Evolutionary conservation across 768 basidiomycete genomes (phyloP).

Genomic region (Leucosporidium scottii): DNA sequence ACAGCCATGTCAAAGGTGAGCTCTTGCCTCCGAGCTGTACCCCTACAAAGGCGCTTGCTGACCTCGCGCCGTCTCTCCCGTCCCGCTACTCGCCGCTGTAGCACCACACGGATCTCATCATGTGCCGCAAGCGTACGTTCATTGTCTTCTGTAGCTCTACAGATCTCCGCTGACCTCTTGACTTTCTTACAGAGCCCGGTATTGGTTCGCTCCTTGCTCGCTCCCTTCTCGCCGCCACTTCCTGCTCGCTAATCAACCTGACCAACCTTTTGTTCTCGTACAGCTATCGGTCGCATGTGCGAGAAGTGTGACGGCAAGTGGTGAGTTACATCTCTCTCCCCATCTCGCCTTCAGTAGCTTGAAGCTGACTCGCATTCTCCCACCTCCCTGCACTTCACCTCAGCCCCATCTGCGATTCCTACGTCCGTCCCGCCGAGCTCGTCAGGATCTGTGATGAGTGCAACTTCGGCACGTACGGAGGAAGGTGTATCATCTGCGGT

Average conservation of each 20-base stretch:
- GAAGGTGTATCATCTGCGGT: slow-evolving; percentile 95
- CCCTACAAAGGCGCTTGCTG: no score
- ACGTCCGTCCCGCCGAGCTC: slow-evolving; percentile 94
- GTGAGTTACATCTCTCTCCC: slow-evolving; percentile 47
- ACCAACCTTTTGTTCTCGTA: background rate
- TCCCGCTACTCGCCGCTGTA: no score
- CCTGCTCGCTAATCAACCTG: no score
- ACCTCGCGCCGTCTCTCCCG: no score
- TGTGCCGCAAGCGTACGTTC: slow-evolving; percentile 71
- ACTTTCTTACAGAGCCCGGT: slow-evolving; percentile 56
- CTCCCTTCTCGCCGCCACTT: background rate
- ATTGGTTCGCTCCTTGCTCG: slow-evolving; percentile 60
- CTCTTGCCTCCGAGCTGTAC: no score
- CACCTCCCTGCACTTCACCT: background rate
- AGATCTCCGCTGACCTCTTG: slow-evolving; percentile 2
- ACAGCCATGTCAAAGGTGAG: no score
- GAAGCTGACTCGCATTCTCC: background rate
- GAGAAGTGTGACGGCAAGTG: slow-evolving; percentile 99
- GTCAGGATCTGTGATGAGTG: slow-evolving; percentile 99
- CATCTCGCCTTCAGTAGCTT: background rate
- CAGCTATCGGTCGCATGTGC: slow-evolving; percentile 94
- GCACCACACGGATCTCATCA: slow-evolving; percentile 92
- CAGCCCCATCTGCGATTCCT: slow-evolving; percentile 97
- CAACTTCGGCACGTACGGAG: slow-evolving; percentile 97
- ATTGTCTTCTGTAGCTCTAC: background rate